Base-by-base conservation (phyloP, 306 rosid genomes). In the Luffa aegyptiaca region DNA sequence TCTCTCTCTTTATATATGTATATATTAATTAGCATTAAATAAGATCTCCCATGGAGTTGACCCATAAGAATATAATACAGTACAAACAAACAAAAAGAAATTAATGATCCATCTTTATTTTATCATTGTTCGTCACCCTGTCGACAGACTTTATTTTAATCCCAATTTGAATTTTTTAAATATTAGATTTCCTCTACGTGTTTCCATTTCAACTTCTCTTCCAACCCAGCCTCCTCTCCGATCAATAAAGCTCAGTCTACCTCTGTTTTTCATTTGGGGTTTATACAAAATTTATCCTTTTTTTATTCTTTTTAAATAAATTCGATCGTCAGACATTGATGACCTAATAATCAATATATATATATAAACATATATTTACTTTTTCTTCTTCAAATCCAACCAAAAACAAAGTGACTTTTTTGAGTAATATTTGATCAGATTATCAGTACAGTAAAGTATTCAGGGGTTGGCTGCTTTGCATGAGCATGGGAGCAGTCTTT, bases 61-160 rank as follows among this genome's bases (percentile, higher is more conserved):
- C 49, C 73, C 73, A 66, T 66, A 14, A 3, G 73, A 39, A 66
- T 66, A 66, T 17, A 66, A 66, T 17, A 66, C 36, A 17, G 49
- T 17, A 39, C 33, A 66, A 66, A 66, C 12, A 66, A 41, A 66
- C 74, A 66, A 66, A 66, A 66, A 39, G 8, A 66, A 66, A 41
- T 66, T 39, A 66, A 66, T 66, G 51, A 64, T 36, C 71, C 71
- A 36, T 64, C 71, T 64, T 64, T n/a, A 64, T 36, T 36, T 64
- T 64, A 37, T 64, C 46, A 64, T 64, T 64, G 71, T 64, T 64
- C 46, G 71, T 64, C 45, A 37, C 71, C 71, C 71, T 64, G 46
- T 64, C 46, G 46, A 64, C 71, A 36, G 20, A 3, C 9, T 64
- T 36, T 64, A 64, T 64, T 64, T 64, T 35, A 36, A 64, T 64